Evolutionary conservation across 306 rosid species (phyloP).

Genomic region (Cucurbita ficifolia): DNA sequence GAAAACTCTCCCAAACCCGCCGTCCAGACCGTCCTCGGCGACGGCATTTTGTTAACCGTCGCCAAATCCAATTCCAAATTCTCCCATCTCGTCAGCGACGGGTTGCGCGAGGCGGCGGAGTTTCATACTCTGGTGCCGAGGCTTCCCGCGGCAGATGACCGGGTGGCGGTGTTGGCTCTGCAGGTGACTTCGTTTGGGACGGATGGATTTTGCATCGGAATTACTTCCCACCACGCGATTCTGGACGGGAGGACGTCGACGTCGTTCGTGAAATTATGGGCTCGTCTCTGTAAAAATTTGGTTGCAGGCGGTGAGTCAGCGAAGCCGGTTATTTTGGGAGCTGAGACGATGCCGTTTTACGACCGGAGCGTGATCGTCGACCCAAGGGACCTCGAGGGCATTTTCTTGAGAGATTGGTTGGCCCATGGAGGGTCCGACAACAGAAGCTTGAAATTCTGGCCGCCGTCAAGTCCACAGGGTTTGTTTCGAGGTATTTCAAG

Average conservation of each 20-base stretch:
- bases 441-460: background rate
- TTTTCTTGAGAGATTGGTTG: background rate
- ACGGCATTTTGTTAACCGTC: slow-evolving; percentile 8
- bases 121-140: slow-evolving; percentile 10
- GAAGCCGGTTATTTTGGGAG: background rate
- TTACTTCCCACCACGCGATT: slow-evolving; percentile 11
- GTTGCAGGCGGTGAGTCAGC: background rate
- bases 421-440: background rate
- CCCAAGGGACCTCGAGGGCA: background rate
- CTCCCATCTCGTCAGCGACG: background rate
- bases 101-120: background rate
- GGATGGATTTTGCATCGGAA: slow-evolving; percentile 6
- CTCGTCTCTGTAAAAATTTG: background rate
- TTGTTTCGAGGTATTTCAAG: background rate
- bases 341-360: background rate
- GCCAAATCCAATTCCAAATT: slow-evolving; percentile 8
- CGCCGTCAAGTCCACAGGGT: background rate
- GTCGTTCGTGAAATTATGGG: background rate
- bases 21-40: background rate
- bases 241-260: background rate
- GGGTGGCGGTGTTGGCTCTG: slow-evolving; percentile 13
- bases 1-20: slow-evolving; percentile 15
- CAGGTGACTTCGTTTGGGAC: slow-evolving; percentile 17
- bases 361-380: background rate
- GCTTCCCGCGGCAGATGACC: background rate